phyloP scores from a whole-genome alignment of 2,329 filamentous ascomycete species.

The Claviceps paspali region DNA sequence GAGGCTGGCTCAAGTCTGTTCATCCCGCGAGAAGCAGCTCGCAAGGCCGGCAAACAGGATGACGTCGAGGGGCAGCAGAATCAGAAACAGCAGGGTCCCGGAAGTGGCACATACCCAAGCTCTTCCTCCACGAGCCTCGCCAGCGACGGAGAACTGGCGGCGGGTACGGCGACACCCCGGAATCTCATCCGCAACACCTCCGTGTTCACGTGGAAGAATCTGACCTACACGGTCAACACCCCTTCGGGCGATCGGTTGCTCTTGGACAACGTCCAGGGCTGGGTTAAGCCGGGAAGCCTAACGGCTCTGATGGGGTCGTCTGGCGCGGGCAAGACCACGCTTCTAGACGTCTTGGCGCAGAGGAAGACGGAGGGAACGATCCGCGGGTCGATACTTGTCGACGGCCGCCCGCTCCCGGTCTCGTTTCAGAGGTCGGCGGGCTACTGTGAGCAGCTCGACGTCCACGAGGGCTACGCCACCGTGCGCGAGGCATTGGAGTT shows the following conservation, averaged over 20 bases:
- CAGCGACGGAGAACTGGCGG: not conserved
- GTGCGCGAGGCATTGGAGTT: slow-evolving; percentile 65
- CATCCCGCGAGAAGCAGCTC: slow-evolving; percentile 42
- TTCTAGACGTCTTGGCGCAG: slow-evolving; percentile 69
- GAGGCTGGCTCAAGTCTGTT: slow-evolving; percentile 39
- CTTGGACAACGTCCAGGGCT: slow-evolving; percentile 67
- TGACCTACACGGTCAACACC: slow-evolving; percentile 53
- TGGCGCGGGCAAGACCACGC: slow-evolving; percentile 73
- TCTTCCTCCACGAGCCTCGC: not conserved
- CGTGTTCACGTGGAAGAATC: slow-evolving; percentile 60
- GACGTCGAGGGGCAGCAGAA: slow-evolving; percentile 40
- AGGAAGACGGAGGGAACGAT: slow-evolving; percentile 68
- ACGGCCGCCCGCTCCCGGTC: slow-evolving; percentile 53
- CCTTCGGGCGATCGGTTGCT: slow-evolving; percentile 48
- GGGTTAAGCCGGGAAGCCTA: slow-evolving; percentile 66
- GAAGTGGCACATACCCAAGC: slow-evolving; percentile 6
- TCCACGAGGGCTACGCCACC: slow-evolving; percentile 58
- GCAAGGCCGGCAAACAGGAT: slow-evolving; percentile 10
- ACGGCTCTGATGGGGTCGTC: slow-evolving; percentile 71
- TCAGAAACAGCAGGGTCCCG: slow-evolving; percentile 23
- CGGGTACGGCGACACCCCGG: slow-evolving; percentile 5
- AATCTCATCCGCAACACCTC: slow-evolving; percentile 46
- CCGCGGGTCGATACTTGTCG: slow-evolving; percentile 58
- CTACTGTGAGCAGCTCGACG: slow-evolving; percentile 69
- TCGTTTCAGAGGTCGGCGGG: slow-evolving; percentile 69